Percentiles rank a stretch among this genome's conserved stretches.
These are phyloP conservation scores for Paraurostyla sp. DNA, from an alignment of 73 alveolate species.

Conservation along the genomic window DNA sequence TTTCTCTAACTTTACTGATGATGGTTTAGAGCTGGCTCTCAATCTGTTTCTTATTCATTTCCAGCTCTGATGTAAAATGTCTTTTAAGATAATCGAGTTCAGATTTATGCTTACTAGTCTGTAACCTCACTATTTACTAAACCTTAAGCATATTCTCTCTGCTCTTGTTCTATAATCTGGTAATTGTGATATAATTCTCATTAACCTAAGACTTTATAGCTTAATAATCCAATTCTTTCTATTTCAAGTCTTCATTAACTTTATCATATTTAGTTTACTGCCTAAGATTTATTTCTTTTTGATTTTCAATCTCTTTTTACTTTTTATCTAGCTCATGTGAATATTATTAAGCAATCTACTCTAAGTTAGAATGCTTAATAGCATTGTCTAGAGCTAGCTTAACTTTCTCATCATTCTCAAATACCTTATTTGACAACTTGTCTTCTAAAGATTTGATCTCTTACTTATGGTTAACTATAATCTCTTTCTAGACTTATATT, in stretches of 20 bases:
- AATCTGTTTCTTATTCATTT: conserved; percentile 15
- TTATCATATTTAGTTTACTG: not conserved
- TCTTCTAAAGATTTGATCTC: not conserved
- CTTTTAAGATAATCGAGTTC: conserved; percentile 4
- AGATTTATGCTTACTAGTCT: not conserved
- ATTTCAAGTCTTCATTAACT: not conserved
- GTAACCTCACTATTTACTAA: not conserved
- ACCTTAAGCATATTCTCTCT: not conserved
- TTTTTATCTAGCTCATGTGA: conserved; percentile 22
- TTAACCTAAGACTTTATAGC: not conserved
- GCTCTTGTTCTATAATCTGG: not conserved
- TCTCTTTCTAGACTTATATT: not conserved
- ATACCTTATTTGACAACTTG: not conserved
- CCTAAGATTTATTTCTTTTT: not conserved
- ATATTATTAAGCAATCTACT: not conserved
- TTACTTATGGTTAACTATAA: not conserved
- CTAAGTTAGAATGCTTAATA: not conserved
- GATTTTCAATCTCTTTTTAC: not conserved
- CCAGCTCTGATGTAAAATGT: not conserved
- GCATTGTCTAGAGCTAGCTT: not conserved
- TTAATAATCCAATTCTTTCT: not conserved
- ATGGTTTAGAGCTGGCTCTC: not conserved
- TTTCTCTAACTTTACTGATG: conserved; percentile 31
- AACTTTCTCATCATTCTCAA: conserved; percentile 27
- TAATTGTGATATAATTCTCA: not conserved